Base-by-base conservation (phyloP, 2,329 filamentous ascomycete species). In the Pestalotiopsis sp. region DNA sequence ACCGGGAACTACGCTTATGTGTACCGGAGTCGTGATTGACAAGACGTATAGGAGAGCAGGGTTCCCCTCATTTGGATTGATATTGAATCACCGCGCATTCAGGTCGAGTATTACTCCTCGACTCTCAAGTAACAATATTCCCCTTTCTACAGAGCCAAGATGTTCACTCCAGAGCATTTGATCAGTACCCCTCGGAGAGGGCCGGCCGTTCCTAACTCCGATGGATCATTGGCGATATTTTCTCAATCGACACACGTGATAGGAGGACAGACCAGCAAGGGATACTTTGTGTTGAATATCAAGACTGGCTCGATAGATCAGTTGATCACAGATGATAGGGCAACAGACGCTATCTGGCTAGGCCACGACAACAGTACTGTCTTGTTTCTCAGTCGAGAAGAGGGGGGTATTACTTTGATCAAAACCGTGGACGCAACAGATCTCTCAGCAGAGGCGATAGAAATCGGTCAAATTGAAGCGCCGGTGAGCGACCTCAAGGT, bases 191-290 rank as follows among this genome's bases (percentile, higher is more conserved):
- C 78, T 52, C 74, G 74, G 36, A 74, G 77, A 45, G 73, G 74
- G 25, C 69, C 75, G 17, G 80, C 79, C 1, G 76, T 84, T 6
- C 80, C 81, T 7, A 82, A 80, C 68, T 74, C 78, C 25, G 79
- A 80, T 68, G 82, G 82, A 67, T 77, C 81, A 6, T 78, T 80
- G 12, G 77, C 81, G 7, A 73, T 85, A 56, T 81, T 80, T 71
- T 81, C 81, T 23, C 72, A 84, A 57, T 78, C 79, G 6, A 77
- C 77, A 25, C 78, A 84, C 38, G 49, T 41, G 6, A 68, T 82
- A 62, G 75, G 71, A 41, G 73, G 76, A 36, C 76, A 76, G 52
- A 77, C 74, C 17, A 66, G 67, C 3, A 78, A 76, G 20, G 77
- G 80, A 67, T 71, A 81, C 49, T 74, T 77, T 11, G 68, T 82